Conservation (phyloP, 495 filamentous ascomycete species). For the Friedmanniomyces endolithicus region DNA sequence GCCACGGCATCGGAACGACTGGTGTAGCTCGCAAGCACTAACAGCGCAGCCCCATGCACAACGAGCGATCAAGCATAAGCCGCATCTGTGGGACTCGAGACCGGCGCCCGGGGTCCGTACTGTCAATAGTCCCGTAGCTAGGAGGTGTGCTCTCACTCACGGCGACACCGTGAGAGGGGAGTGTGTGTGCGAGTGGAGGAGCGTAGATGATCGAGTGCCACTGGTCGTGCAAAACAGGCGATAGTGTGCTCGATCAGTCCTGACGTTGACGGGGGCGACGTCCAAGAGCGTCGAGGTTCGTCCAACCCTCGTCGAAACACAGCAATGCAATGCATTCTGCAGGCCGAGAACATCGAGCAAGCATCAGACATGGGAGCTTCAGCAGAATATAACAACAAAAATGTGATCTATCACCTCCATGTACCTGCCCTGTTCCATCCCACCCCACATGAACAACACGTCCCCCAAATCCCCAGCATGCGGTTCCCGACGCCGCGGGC, state of each 20-base stretch:
- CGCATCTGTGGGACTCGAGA: conserved; percentile 8
- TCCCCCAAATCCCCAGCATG: not conserved
- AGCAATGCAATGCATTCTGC: not conserved
- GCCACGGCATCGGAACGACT: conserved; percentile 1
- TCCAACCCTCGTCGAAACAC: not conserved
- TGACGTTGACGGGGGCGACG: not conserved
- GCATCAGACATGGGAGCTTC: not conserved
- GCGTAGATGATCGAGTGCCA: conserved; percentile 1
- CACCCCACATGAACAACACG: not conserved
- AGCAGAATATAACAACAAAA: too few relatives aligned
- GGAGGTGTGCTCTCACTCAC: not conserved
- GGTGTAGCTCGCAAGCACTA: conserved; percentile 8
- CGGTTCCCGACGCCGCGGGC: conserved; percentile 1
- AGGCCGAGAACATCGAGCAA: not conserved
- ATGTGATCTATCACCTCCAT: conserved; percentile 1
- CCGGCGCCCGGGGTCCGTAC: not conserved
- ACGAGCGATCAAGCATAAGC: conserved; percentile 12
- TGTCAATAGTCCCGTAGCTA: conserved; percentile 1
- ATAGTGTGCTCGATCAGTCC: not conserved
- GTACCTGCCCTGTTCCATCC: too few relatives aligned
- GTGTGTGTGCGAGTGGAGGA: not conserved
- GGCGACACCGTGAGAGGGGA: not conserved
- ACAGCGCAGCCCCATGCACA: conserved; percentile 12
- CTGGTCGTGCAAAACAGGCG: not conserved
- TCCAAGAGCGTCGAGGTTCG: not conserved